Base-by-base conservation (phyloP, 257 asterid genomes). In the Lycium barbarum region DNA sequence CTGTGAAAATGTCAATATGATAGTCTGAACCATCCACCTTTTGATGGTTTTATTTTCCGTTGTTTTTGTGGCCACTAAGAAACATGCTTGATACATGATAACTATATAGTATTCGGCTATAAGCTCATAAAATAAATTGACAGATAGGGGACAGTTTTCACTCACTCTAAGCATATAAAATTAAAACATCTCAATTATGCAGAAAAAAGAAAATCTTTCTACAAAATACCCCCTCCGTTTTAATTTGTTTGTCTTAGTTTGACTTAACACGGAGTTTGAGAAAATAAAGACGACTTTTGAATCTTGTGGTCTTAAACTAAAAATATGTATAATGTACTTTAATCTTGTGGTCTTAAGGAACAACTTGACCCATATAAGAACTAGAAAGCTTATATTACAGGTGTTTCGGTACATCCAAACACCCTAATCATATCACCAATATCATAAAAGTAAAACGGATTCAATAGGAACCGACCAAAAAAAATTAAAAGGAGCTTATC, bases 1-100 rank as follows among this genome's bases (percentile, higher is more conserved):
- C 18, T 5, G 80, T n/a, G 10, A n/a, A 45, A 45, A 43, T 10
- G 58, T 45, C 58, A 45, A 45, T 9, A 72, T 18, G 80, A n/a
- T 9, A 10, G 18, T 72, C 4, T 45, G 5, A n/a, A 43, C 2
- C 80, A 43, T 45, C 80, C 57, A 72, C 58, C 2, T 72, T 72
- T 72, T 10, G 3, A 72, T 18, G 55, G 80, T 72, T 72, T 5
- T 72, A 72, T n/a, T 59, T 72, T 72, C 71, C 80, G 45, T 18
- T 72, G 8, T 45, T 72, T 72, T n/a, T 45, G 38, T 11, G 6
- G 9, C 58, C 80, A 72, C 38, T 4, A 33, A 72, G 58, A 72
- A 72, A 53, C 7, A 72, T 72, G 80, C n/a, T 72, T 43, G 57
- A 5, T 72, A 45, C 57, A 72, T 43, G 80, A 45, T 45, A 10